Conservation (phyloP, 1,139 yeast species). For the Scheffersomyces illinoinensis region DNA sequence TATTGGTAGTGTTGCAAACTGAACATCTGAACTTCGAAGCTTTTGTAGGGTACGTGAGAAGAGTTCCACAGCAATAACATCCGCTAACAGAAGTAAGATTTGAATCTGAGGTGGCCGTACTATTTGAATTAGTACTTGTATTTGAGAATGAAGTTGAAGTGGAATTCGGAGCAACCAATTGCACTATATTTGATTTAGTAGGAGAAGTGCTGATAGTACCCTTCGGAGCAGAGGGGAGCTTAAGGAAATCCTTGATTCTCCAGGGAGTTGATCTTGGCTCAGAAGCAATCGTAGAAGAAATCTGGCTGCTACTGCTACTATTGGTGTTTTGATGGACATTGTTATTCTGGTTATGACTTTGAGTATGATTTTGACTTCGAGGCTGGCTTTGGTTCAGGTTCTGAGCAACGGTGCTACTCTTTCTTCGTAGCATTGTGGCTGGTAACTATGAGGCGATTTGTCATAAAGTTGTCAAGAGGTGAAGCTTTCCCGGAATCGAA, state of each 20-base stretch:
- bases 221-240: not conserved
- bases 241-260: not conserved
- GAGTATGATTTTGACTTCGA: not conserved
- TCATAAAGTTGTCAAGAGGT: not conserved
- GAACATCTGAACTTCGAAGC: constrained; percentile 57
- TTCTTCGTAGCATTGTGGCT: not conserved
- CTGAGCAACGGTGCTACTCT: not conserved
- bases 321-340: not conserved
- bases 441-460: not conserved
- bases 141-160: not conserved
- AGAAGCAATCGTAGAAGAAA: not conserved
- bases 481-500: not conserved
- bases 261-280: not conserved
- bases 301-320: not conserved
- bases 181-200: not conserved
- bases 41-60: constrained; percentile 48
- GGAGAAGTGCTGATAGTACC: not conserved
- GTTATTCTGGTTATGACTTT: not conserved
- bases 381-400: not conserved
- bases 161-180: not conserved
- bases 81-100: constrained; percentile 18
- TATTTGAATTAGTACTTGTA: not conserved
- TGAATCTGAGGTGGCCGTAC: not conserved
- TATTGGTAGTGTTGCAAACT: constrained; percentile 53
- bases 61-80: constrained; percentile 63